Base-by-base conservation (phyloP, 108 stramenopile species). In the Cyclostephanos tholiformis region DNA sequence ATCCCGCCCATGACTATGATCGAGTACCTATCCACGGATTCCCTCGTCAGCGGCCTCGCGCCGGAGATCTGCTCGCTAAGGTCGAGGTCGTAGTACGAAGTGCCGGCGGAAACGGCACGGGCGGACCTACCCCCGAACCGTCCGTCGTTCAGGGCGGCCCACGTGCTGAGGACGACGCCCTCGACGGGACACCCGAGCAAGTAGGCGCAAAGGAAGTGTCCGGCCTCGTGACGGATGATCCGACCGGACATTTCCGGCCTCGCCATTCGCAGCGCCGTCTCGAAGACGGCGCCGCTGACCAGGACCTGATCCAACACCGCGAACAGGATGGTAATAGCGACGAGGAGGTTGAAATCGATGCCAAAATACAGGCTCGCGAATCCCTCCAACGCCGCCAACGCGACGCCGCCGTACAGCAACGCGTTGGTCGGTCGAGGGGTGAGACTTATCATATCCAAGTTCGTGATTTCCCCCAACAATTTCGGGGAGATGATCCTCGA, bases 1-100 rank as follows among this genome's bases (percentile, higher is more conserved):
- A 97, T 97, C 9, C 97, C 96, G 17, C 88, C 96, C 97, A 97
- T 92, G 46, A 97, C 95, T 61, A 97, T 94, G 29, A 96, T 87
- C 20, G 81, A 84, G 71, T 93, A 97, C 19, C 97, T 84, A 82
- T 98, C 97, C 43, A 98, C 86, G n/a, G 86, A 76, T 0, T 89
- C 82, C 38, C 90, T 74, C 14, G 89, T 93, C 35, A 98, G 57
- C 26, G 82, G 79, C 25, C 71, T 72, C 17, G 71, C 49, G 6
- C 65, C 73, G n/a, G 82, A 77, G 63, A 95, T 91, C 67, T 91
- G 87, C 44, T 84, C 73, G 19, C 83, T 85, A 6, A 98, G 68
- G 51, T 80, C 78, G 0, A 93, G 76, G 69, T 98, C 97, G 69
- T 94, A 95, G 70, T 97, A 98, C 35, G 87, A 84, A 9, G 95